Conservation (phyloP, 1,139 yeast genomes). For the Lodderomyces orthopsilosis region DNA sequence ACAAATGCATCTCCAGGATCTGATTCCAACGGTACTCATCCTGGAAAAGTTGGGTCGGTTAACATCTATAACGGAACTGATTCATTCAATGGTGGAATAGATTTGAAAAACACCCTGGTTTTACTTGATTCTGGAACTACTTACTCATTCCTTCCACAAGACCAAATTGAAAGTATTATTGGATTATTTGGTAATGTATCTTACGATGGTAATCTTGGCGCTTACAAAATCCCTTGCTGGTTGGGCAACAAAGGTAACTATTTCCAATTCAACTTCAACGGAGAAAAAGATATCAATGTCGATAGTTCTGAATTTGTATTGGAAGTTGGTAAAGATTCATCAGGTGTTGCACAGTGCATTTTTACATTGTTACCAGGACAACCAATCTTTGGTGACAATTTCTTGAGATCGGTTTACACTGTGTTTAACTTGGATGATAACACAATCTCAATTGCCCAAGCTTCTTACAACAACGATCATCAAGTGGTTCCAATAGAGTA, state of each 20-base stretch:
- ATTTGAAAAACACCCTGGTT: slow-evolving; percentile 17
- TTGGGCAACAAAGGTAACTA: slow-evolving; percentile 23
- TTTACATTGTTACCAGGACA: slow-evolving; percentile 16
- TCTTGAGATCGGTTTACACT: slow-evolving; percentile 36
- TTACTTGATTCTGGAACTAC: slow-evolving; percentile 44
- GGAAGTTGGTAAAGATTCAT: slow-evolving; percentile 1
- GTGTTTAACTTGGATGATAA: slow-evolving; percentile 40
- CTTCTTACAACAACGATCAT: slow-evolving; percentile 26
- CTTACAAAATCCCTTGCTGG: slow-evolving; percentile 29
- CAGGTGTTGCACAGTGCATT: slow-evolving; percentile 10
- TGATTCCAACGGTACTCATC: slow-evolving; percentile 10
- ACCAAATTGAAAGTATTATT: slow-evolving; percentile 17
- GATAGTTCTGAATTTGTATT: slow-evolving; percentile 21
- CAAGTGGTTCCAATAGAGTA: slow-evolving; percentile 18
- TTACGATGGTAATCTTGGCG: slow-evolving; percentile 18
- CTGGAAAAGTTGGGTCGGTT: slow-evolving; percentile 12
- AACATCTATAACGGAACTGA: slow-evolving; percentile 11
- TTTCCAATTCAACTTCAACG: slow-evolving; percentile 27
- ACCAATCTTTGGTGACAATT: slow-evolving; percentile 34
- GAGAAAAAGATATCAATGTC: slow-evolving; percentile 21
- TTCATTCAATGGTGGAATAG: slow-evolving; percentile 14
- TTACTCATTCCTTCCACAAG: slow-evolving; percentile 25
- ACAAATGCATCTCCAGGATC: slow-evolving; percentile 5
- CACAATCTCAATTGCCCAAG: slow-evolving; percentile 37
- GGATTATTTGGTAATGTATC: slow-evolving; percentile 15